Evolutionary conservation across 192 early-diverging fungal genomes (phyloP).

Genomic region (Thoreauomyces humboldtii): DNA sequence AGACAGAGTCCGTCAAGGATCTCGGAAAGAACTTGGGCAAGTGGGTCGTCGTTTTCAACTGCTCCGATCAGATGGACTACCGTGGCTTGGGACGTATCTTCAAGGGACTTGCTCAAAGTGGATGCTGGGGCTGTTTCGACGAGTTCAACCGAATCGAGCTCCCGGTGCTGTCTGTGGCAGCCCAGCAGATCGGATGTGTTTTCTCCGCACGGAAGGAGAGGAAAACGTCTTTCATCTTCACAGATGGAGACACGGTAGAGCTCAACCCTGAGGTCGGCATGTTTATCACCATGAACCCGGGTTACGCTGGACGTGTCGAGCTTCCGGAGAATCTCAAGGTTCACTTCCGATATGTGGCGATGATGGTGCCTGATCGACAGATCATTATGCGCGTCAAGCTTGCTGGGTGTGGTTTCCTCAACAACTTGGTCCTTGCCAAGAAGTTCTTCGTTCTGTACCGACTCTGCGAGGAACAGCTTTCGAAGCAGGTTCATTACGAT

Average conservation of each 20-base stretch:
- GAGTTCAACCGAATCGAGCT: constrained; percentile 69
- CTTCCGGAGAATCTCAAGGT: constrained; percentile 66
- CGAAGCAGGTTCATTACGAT: constrained; percentile 68
- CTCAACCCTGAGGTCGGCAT: constrained; percentile 66
- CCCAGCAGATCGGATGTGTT: constrained; percentile 65
- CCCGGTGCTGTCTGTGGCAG: constrained; percentile 63
- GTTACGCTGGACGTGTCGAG: constrained; percentile 66
- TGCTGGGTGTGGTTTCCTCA: constrained; percentile 64
- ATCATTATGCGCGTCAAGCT: constrained; percentile 68
- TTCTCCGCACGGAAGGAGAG: constrained; percentile 60
- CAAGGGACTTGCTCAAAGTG: constrained; percentile 64
- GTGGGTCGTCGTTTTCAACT: constrained; percentile 72
- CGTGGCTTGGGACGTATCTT: constrained; percentile 62
- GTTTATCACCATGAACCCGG: constrained; percentile 72
- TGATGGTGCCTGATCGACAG: constrained; percentile 69
- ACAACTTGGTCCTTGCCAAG: constrained; percentile 62
- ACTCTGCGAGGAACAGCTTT: constrained; percentile 64
- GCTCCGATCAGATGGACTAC: constrained; percentile 71
- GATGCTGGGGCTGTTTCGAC: constrained; percentile 66
- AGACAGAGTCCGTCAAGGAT: constrained; percentile 67
- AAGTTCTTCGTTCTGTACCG: constrained; percentile 68
- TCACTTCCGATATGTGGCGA: constrained; percentile 66
- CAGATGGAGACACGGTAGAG: constrained; percentile 66
- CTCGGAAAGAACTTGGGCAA: constrained; percentile 64
- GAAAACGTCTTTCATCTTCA: constrained; percentile 61